Evolutionary conservation across 345 rosid species (phyloP), one percentile per base, ranked within the genome.

Genomic region (Firmiana major): DNA sequence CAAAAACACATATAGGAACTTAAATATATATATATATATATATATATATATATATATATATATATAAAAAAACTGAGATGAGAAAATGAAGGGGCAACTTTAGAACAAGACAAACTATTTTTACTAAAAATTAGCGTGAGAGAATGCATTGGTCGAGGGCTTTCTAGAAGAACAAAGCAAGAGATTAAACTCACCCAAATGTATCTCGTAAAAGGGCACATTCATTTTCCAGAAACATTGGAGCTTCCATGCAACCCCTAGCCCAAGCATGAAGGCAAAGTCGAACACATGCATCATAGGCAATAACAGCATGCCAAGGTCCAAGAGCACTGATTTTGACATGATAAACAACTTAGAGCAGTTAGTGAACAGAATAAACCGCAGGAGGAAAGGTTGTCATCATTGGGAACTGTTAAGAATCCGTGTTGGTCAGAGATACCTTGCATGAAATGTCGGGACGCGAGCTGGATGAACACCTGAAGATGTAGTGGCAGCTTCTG

Each of bases 251-350:
- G 86, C 99, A 96, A 70, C 99, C 97, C 86, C 87, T 90, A 62
- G 99, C 96, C 99, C 99, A 96, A 53, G 99, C 97, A 84, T 96
- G 92, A 82, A 96, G 99, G 81, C 99, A 96, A 75, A 96, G 89
- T 36, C 98, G 93, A 64, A 93, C 98, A 78, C 98, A 96, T 73
- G 94, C 99, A 82, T 96, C 99, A 83, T 96, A 96, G 9, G 99
- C 91, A 86, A 96, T 84, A 43, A 96, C 94, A 71, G 94, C 94
- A 87, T 93, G 93, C 99, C 99, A 96, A 58, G 98, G 98, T 55
- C 99, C 98, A 42, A 89, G 84, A 67, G 97, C 91, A 82, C 99
- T 96, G 91, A 65, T 73, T 76, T 78, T 67, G 71, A 76, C 66
- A 75, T 38, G 28, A 6, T 21, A 58, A 69, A 83, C 34, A 76